These are phyloP conservation scores for Cicer pinnatifidum DNA, from an alignment of 306 rosid species.

Conservation along the genomic window DNA sequence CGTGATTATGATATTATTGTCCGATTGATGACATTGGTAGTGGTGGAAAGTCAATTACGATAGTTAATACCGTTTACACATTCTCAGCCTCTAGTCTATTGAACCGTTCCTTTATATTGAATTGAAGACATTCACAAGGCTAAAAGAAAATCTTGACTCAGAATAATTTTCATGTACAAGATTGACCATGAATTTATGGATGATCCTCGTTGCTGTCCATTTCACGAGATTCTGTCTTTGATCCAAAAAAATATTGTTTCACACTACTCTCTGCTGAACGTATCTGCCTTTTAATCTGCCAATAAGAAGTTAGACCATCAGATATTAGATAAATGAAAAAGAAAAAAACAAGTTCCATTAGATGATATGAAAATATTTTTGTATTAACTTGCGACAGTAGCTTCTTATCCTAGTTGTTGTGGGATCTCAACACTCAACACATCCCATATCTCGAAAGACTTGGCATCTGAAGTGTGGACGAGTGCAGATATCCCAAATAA, in stretches of 20 bases:
- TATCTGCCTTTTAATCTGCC: slow-evolving; percentile 75
- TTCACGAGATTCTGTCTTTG: slow-evolving; percentile 58
- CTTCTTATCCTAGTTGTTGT: not conserved
- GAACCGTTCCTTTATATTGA: slow-evolving; percentile 36
- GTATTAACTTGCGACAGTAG: not conserved
- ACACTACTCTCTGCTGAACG: slow-evolving; percentile 60
- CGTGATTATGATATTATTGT: slow-evolving; percentile 2
- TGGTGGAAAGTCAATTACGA: slow-evolving; percentile 12
- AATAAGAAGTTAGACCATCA: slow-evolving; percentile 44
- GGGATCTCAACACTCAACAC: not conserved
- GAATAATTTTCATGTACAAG: slow-evolving; percentile 45
- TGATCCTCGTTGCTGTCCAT: slow-evolving; percentile 54
- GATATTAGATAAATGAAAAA: not conserved
- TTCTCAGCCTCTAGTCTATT: slow-evolving; percentile 34
- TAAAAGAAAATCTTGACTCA: slow-evolving; percentile 39
- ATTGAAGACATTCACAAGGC: slow-evolving; percentile 26
- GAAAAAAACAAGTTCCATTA: not conserved
- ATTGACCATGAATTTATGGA: slow-evolving; percentile 46
- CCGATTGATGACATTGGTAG: slow-evolving; percentile 16
- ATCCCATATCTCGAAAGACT: not conserved
- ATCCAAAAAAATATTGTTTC: slow-evolving; percentile 70
- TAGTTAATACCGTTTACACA: not conserved
- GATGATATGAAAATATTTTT: slow-evolving; percentile 3
- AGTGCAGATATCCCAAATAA: not conserved
- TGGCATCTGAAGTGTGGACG: not conserved